Conservation (phyloP, 1,139 yeast genomes). For the Zygoascus meyerae region DNA sequence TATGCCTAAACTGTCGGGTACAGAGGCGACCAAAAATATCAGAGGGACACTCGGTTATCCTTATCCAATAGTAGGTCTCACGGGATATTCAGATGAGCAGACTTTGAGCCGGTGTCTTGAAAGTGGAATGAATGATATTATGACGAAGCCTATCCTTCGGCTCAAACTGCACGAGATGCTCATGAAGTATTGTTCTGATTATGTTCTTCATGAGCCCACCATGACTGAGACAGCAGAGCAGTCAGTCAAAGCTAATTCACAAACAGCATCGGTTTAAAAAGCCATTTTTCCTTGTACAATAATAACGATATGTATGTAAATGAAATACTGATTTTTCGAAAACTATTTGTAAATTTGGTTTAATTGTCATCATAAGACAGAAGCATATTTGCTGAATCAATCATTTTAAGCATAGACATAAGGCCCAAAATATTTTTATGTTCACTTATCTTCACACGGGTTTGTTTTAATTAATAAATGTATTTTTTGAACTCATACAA, state of each 20-base stretch:
- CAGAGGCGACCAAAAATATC: conserved; percentile 71
- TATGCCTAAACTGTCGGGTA: conserved; percentile 91
- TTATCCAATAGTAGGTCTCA: conserved; percentile 83
- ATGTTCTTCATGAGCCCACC: conserved; percentile 17
- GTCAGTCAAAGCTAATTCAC: too few relatives aligned
- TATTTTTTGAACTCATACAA: conserved; percentile 3
- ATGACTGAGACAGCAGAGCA: conserved; percentile 1
- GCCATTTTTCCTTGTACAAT: too few relatives aligned
- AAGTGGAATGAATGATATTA: conserved; percentile 83
- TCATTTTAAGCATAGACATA: too few relatives aligned
- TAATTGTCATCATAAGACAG: too few relatives aligned
- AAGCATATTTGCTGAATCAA: too few relatives aligned
- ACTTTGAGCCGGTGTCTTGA: conserved; percentile 71
- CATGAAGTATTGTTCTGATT: conserved; percentile 32
- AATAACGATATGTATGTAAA: too few relatives aligned
- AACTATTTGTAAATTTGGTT: too few relatives aligned
- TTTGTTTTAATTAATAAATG: not conserved
- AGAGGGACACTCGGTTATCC: conserved; percentile 57
- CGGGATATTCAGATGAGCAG: conserved; percentile 89
- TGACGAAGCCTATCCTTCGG: conserved; percentile 81
- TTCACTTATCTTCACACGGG: too few relatives aligned
- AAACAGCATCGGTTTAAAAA: too few relatives aligned
- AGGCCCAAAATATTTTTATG: too few relatives aligned
- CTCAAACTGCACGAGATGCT: conserved; percentile 50
- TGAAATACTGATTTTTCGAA: too few relatives aligned